phyloP scores from a whole-genome alignment of 768 basidiomycete species.

The Termitomyces sp. region DNA sequence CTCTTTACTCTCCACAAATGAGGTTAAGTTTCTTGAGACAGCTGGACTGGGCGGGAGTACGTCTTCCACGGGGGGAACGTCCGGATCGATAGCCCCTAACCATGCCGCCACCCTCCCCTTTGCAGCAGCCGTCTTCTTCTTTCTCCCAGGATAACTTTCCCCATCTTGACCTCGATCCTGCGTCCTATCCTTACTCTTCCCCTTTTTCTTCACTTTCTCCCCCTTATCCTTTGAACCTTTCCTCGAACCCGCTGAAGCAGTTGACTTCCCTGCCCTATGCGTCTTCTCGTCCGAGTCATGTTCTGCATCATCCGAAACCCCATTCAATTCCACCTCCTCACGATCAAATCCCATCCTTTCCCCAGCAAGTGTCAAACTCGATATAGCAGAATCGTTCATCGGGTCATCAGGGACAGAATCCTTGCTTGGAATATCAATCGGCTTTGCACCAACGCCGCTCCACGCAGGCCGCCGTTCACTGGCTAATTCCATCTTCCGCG shows the following conservation, averaged over 20 bases:
- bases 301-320: slow-evolving; percentile 17
- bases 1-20: slow-evolving; percentile 1
- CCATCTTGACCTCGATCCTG: slow-evolving; percentile 16
- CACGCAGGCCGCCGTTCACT: slow-evolving; percentile 26
- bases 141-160: slow-evolving; percentile 20
- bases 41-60: slow-evolving; percentile 34
- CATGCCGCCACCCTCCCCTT: slow-evolving; percentile 77
- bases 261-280: slow-evolving; percentile 30
- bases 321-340: slow-evolving; percentile 22
- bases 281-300: slow-evolving; percentile 37
- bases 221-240: slow-evolving; percentile 22
- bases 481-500: slow-evolving; percentile 38
- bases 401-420: slow-evolving; percentile 28
- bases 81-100: slow-evolving; percentile 63
- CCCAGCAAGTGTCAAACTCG: slow-evolving; percentile 46
- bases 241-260: slow-evolving; percentile 20
- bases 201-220: slow-evolving; percentile 18
- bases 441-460: slow-evolving; percentile 23
- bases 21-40: not conserved
- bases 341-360: slow-evolving; percentile 16
- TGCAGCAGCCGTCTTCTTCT: slow-evolving; percentile 29
- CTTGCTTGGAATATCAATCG: slow-evolving; percentile 33
- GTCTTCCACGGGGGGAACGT: slow-evolving; percentile 48
- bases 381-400: slow-evolving; percentile 49
- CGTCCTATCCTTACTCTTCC: slow-evolving; percentile 23